Conservation (phyloP, 495 filamentous ascomycete genomes). For the Jackrogersella minutella region DNA sequence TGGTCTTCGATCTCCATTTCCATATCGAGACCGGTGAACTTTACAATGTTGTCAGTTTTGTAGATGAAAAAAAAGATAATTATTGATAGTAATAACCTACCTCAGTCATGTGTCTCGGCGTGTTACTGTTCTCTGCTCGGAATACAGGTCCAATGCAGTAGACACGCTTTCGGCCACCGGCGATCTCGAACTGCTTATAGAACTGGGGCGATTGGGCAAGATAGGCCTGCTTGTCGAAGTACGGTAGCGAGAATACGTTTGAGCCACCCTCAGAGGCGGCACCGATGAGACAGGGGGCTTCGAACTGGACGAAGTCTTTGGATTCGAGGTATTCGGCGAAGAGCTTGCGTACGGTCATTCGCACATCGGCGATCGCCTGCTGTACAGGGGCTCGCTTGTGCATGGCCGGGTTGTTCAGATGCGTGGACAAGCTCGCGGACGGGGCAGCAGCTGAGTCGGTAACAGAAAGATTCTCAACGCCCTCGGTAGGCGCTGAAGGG, state of each 20-base stretch:
- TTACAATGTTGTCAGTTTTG: not conserved
- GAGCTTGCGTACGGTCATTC: slow-evolving; percentile 79
- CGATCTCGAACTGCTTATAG: slow-evolving; percentile 96
- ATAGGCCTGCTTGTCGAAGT: slow-evolving; percentile 86
- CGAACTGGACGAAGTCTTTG: slow-evolving; percentile 84
- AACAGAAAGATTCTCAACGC: slow-evolving; percentile 61
- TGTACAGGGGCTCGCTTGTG: slow-evolving; percentile 88
- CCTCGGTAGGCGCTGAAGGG: slow-evolving; percentile 55
- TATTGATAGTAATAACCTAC: slow-evolving; percentile 25
- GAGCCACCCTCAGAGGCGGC: slow-evolving; percentile 93
- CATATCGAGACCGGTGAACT: slow-evolving; percentile 95
- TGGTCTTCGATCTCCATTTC: slow-evolving; percentile 93
- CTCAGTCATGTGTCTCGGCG: slow-evolving; percentile 94
- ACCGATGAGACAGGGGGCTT: slow-evolving; percentile 87
- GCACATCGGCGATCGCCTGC: slow-evolving; percentile 83
- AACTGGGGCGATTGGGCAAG: slow-evolving; percentile 89
- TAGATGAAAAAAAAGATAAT: not conserved
- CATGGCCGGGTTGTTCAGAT: slow-evolving; percentile 88
- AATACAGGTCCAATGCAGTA: slow-evolving; percentile 93
- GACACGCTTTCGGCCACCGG: slow-evolving; percentile 87
- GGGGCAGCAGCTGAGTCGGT: slow-evolving; percentile 50
- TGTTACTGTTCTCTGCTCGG: slow-evolving; percentile 96
- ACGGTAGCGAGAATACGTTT: slow-evolving; percentile 90
- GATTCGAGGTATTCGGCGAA: slow-evolving; percentile 81
- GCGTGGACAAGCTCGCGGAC: slow-evolving; percentile 74